Conservation (phyloP, 352 stramenopile species). For the Globisporangium orthogonon region DNA sequence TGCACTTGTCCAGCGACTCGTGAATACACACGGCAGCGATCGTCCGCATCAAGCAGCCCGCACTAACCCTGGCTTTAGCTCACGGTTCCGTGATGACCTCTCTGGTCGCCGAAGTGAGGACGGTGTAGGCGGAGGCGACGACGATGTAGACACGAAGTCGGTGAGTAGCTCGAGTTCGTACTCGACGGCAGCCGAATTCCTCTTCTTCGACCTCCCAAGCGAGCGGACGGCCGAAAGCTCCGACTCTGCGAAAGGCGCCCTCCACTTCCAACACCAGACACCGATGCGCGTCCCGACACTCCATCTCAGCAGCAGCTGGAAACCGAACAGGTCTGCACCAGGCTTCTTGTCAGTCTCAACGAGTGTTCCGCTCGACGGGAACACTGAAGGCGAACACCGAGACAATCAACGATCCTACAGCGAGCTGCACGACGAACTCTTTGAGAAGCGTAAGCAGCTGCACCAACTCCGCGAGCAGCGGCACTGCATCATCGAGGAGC, state of each 20-base stretch:
- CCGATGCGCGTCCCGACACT: not conserved
- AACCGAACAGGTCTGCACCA: not conserved
- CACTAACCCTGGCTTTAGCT: not conserved
- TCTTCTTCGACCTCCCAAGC: constrained; percentile 29
- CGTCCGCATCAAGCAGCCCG: not conserved
- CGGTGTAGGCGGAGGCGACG: constrained; percentile 4
- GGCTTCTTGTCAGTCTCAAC: not conserved
- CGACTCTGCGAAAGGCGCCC: not conserved
- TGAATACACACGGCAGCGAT: constrained; percentile 13
- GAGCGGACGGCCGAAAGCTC: not conserved
- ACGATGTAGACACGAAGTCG: constrained; percentile 18
- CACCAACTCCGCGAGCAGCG: constrained; percentile 23
- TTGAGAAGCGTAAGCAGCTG: constrained; percentile 23
- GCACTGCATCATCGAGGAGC: constrained; percentile 8
- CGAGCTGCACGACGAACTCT: constrained; percentile 20
- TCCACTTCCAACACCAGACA: not conserved
- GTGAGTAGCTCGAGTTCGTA: constrained; percentile 29
- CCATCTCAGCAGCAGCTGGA: not conserved
- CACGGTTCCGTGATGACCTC: not conserved
- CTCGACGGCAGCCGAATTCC: constrained; percentile 31
- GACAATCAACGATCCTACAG: not conserved
- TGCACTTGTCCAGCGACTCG: constrained; percentile 32
- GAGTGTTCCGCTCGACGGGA: not conserved
- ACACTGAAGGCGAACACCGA: not conserved
- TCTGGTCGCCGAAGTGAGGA: constrained; percentile 1